Evolutionary conservation across 2,329 filamentous ascomycete genomes (phyloP), one percentile per base, ranked within the genome.

Genomic region (Diaporthe sp.): DNA sequence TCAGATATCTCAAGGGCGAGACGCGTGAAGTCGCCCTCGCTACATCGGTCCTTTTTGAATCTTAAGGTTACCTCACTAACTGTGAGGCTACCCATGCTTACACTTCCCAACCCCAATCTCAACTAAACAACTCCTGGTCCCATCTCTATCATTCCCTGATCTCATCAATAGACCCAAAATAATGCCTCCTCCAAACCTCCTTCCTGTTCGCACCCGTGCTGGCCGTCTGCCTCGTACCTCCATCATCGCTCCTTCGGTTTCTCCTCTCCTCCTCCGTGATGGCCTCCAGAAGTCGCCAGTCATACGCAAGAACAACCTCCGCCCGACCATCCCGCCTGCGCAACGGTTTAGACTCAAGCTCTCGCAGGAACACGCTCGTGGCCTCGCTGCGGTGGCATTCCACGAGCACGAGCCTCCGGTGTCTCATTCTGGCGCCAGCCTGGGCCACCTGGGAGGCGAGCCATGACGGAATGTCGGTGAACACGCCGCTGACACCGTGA

Each of bases 401-500:
- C 0, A 85, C 80, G 0, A 86, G 77, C 0, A 81, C 77, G 13
- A 85, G 77, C 72, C 78, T 82, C 25, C 75, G 75, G 30, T 73
- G 77, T 22, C 68, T 76, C 5, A 72, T 71, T 9, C 22, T 53
- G 30, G 51, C 4, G 15, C 63, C 63, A 2, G 27, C 30, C 1
- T 25, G 47, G 27, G 58, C n/a, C 25, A 22, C 50, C 44, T 39
- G 13, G 9, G 70, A 70, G 25, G 69, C 72, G 4, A 65, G 73
- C 47, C 63, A 72, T 42, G 70, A 71, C 39, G 53, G 25, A 4
- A 58, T 80, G 6, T 87, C 80, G 0, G 79, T 78, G 1, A 83
- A 76, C 22, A 83, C 80, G 0, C 79, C 71, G 2, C 76, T 44
- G 50, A 88, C 79, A 1, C 87, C 87, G 55, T 90, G 88, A 0